Conservation (phyloP, 2,329 filamentous ascomycete species). For the Fusarium sp. region DNA sequence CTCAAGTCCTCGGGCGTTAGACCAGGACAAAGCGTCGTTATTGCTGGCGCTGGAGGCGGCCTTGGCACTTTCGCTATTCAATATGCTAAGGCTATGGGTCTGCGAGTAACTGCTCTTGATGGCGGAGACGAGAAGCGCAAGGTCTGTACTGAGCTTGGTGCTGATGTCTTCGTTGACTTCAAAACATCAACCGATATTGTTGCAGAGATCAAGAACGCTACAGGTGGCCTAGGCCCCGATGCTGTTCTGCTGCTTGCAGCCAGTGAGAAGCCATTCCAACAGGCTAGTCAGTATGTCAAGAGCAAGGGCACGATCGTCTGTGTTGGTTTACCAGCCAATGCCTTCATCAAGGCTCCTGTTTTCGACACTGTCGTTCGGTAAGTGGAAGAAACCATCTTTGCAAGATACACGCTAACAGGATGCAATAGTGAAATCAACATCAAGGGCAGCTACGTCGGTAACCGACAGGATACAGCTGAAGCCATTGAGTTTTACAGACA, state of each 20-base stretch:
- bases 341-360: slow-evolving; percentile 81
- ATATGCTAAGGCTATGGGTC: slow-evolving; percentile 87
- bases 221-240: slow-evolving; percentile 81
- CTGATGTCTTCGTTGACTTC: slow-evolving; percentile 80
- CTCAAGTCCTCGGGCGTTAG: slow-evolving; percentile 78
- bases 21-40: slow-evolving; percentile 78
- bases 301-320: slow-evolving; percentile 81
- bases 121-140: slow-evolving; percentile 80
- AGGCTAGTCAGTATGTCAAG: slow-evolving; percentile 84
- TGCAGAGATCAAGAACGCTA: slow-evolving; percentile 74
- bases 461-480: slow-evolving; percentile 83
- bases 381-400: background rate
- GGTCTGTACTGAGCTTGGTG: slow-evolving; percentile 74
- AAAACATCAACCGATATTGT: slow-evolving; percentile 75
- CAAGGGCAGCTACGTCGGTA: slow-evolving; percentile 89
- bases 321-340: slow-evolving; percentile 84
- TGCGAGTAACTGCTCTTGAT: slow-evolving; percentile 80
- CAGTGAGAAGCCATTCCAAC: slow-evolving; percentile 88
- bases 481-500: slow-evolving; percentile 85
- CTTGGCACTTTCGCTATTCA: slow-evolving; percentile 79
- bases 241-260: slow-evolving; percentile 86
- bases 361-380: slow-evolving; percentile 77
- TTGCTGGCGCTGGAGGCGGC: slow-evolving; percentile 83
- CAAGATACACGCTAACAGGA: background rate
- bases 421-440: slow-evolving; percentile 77